Conservation (phyloP, 2,329 filamentous ascomycete species). For the Pestalotiopsis sp. region DNA sequence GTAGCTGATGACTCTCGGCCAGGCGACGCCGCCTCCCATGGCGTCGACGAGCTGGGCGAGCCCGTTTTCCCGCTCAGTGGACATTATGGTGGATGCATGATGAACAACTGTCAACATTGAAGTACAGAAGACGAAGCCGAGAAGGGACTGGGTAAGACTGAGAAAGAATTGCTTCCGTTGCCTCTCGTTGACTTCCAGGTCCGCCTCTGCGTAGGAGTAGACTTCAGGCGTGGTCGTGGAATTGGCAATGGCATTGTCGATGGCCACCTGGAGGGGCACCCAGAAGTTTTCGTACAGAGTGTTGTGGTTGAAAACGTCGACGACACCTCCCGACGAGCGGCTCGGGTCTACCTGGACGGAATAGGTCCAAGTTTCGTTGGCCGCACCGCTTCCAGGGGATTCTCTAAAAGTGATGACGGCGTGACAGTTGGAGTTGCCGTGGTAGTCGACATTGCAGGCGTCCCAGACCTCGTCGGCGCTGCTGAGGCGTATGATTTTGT, state of each 20-base stretch:
- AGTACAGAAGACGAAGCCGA: slow-evolving; percentile 70
- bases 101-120: slow-evolving; percentile 72
- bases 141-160: slow-evolving; percentile 63
- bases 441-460: slow-evolving; percentile 29
- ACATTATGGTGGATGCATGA: slow-evolving; percentile 72
- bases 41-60: slow-evolving; percentile 76
- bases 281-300: slow-evolving; percentile 71
- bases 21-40: slow-evolving; percentile 71
- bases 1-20: slow-evolving; percentile 62
- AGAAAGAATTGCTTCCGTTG: slow-evolving; percentile 65
- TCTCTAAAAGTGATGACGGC: slow-evolving; percentile 73
- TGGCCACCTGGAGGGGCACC: slow-evolving; percentile 65
- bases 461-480: slow-evolving; percentile 19
- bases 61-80: slow-evolving; percentile 69
- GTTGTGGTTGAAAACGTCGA: slow-evolving; percentile 51
- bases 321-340: slow-evolving; percentile 55
- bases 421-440: slow-evolving; percentile 72
- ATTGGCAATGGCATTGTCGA: slow-evolving; percentile 29
- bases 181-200: slow-evolving; percentile 54
- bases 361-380: slow-evolving; percentile 66
- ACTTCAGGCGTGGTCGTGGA: slow-evolving; percentile 21
- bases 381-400: slow-evolving; percentile 63
- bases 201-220: slow-evolving; percentile 27
- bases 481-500: slow-evolving; percentile 20
- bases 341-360: slow-evolving; percentile 67